Evolutionary conservation across 2,329 filamentous ascomycete genomes (phyloP).

Genomic region (Beauveria caledonica): DNA sequence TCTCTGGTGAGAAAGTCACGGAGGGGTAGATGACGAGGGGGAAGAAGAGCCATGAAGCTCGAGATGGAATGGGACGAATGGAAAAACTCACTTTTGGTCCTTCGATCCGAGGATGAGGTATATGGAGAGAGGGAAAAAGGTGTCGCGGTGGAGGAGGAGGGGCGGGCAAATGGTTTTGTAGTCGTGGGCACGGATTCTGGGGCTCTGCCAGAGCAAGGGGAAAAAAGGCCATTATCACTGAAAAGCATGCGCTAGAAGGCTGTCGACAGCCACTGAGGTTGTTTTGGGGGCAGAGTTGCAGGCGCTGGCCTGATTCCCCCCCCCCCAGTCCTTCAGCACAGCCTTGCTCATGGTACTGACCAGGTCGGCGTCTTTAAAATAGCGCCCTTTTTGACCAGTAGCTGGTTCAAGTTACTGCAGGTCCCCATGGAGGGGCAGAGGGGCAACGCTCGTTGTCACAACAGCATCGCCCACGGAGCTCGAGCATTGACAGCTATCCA

Average conservation of each 20-base stretch:
- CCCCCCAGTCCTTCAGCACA: not conserved
- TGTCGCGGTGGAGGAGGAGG: slow-evolving; percentile 6
- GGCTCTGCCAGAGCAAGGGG: not conserved
- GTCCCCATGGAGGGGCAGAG: slow-evolving; percentile 4
- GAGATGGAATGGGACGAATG: not conserved
- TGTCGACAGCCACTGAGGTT: not conserved
- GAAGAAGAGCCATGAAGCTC: not conserved
- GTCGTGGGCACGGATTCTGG: not conserved
- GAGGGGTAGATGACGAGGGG: not conserved
- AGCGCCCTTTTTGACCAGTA: too few species aligned
- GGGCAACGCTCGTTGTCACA: not conserved
- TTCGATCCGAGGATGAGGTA: not conserved
- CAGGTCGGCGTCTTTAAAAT: too few species aligned
- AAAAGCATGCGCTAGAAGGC: not conserved
- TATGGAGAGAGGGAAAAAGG: not conserved
- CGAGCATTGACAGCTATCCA: not conserved
- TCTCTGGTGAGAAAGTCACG: not conserved
- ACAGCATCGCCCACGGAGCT: not conserved
- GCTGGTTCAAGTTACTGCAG: not conserved
- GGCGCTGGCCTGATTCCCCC: not conserved
- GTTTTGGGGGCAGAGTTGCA: not conserved
- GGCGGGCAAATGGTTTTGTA: slow-evolving; percentile 11
- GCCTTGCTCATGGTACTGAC: too few species aligned
- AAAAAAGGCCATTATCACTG: not conserved
- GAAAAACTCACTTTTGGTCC: slow-evolving; percentile 4